These are phyloP conservation scores for Neolentinus lepideus DNA, from an alignment of 1,284 basidiomycete genomes.

Conservation along the genomic window DNA sequence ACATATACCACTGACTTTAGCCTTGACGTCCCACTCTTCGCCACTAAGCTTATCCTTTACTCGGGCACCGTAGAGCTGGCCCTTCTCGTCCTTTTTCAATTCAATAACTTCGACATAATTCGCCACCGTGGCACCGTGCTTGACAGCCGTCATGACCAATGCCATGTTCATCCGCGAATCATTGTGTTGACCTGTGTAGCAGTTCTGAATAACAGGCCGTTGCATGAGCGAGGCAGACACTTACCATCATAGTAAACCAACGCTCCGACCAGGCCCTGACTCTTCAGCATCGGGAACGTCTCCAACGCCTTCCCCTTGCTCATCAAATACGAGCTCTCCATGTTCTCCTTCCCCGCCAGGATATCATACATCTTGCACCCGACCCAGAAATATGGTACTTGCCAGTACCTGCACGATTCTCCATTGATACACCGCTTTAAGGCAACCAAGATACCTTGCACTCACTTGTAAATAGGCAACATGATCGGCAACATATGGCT, in stretches of 20 bases:
- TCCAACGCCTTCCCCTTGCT: constrained; percentile 90
- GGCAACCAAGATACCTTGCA: constrained; percentile 7
- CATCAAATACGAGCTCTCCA: constrained; percentile 95
- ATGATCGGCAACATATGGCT: constrained; percentile 91
- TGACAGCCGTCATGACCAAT: constrained; percentile 89
- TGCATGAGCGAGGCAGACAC: constrained; percentile 11
- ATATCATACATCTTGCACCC: constrained; percentile 98
- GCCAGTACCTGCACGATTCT: constrained; percentile 71
- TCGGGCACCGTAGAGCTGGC: constrained; percentile 71
- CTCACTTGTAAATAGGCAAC: constrained; percentile 85
- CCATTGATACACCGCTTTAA: not conserved
- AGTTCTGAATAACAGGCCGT: not conserved
- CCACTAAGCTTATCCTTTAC: constrained; percentile 84
- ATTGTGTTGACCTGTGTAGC: constrained; percentile 82
- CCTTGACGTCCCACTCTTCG: constrained; percentile 76
- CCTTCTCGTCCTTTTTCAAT: constrained; percentile 65
- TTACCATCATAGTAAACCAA: constrained; percentile 95
- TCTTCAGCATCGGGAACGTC: constrained; percentile 94
- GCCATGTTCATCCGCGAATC: constrained; percentile 98
- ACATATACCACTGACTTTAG: constrained; percentile 47
- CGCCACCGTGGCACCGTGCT: constrained; percentile 83
- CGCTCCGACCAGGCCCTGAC: constrained; percentile 88
- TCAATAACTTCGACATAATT: constrained; percentile 89
- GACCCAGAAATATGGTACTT: constrained; percentile 92
- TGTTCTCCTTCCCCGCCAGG: constrained; percentile 93